These are phyloP conservation scores for Tilletiaria anomala DNA, from an alignment of 1,284 basidiomycete species.

Conservation along the genomic window DNA sequence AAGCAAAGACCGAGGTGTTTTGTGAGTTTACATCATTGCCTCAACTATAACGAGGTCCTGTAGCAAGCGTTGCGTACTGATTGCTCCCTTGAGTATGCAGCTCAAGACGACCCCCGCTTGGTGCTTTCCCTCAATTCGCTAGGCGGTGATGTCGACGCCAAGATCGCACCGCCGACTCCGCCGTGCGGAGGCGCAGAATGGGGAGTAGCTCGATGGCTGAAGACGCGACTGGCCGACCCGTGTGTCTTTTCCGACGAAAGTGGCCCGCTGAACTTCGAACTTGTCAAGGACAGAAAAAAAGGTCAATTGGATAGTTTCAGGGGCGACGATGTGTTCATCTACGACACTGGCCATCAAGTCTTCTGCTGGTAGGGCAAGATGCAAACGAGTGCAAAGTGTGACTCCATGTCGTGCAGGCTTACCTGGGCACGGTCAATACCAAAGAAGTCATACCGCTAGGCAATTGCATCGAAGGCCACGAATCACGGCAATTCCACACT, in stretches of 20 bases:
- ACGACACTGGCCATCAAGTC: no score
- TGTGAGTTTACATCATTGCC: not conserved
- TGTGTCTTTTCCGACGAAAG: slow-evolving; percentile 1
- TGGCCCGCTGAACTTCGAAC: slow-evolving; percentile 1
- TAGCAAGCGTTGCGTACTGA: not conserved
- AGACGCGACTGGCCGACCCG: not conserved
- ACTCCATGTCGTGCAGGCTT: no score
- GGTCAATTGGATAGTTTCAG: not conserved
- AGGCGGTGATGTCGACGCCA: slow-evolving; percentile 1
- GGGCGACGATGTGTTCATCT: slow-evolving; percentile 2
- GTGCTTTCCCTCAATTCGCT: slow-evolving; percentile 2
- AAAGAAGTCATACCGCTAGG: no score
- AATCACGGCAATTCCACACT: no score
- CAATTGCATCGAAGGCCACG: no score
- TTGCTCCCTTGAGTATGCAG: not conserved
- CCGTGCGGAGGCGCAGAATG: not conserved
- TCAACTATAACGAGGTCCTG: no score
- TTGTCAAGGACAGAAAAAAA: slow-evolving; percentile 1
- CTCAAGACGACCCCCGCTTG: slow-evolving; percentile 1
- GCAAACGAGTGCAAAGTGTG: no score
- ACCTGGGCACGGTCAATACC: no score
- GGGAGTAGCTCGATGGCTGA: not conserved
- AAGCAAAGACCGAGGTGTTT: slow-evolving; percentile 3
- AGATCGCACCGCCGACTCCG: not conserved
- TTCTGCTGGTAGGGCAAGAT: no score